Evolutionary conservation across 805 yeast species (phyloP), one percentile per base, ranked within the genome.

Genomic region (Wickerhamomyces hampshirensis): DNA sequence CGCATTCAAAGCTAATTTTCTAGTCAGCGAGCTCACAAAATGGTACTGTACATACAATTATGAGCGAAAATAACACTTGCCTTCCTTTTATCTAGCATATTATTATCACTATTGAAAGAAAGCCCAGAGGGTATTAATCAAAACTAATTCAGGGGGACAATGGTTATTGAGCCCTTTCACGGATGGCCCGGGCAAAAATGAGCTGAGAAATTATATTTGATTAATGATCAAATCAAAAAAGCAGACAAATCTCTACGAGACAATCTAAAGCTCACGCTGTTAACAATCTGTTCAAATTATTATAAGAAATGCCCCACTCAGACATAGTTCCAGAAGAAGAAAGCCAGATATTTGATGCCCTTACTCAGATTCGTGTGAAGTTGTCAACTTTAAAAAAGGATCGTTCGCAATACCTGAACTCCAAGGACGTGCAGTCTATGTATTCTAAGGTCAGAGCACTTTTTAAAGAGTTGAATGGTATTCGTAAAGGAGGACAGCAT

Each of bases 381-480:
- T 55, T 77, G 11, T 63, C 76, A 0, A 51, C 55, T 8, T 55
- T 74, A 48, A 84, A 83, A 52, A 77, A 75, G 55, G 82, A 83
- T 58, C 69, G 88, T 38, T 59, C 69, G 23, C 77, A 75, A 39
- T 84, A 71, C 47, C 66, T 84, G 50, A 77, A 76, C 55, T 79
- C 88, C 15, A 73, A 75, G 46, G 87, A 79, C 47, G 80, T 84
- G n/a, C 69, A 71, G 45, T 51, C 59, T 9, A 68, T 76, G 16
- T 84, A 84, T 47, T 75, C 74, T 38, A 57, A 65, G 26, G 85
- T 83, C 29, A 63, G 84, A 37, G 55, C 62, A 12, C 59, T 69
- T 29, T 71, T 80, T 11, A 72, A 75, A 41, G 71, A 70, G 33
- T 59, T 84, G 40, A 70, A 73, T 39, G 56, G 61, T 21, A 64